Base-by-base conservation (phyloP, 257 asterid species). In the Solanum ahanhuiri region DNA sequence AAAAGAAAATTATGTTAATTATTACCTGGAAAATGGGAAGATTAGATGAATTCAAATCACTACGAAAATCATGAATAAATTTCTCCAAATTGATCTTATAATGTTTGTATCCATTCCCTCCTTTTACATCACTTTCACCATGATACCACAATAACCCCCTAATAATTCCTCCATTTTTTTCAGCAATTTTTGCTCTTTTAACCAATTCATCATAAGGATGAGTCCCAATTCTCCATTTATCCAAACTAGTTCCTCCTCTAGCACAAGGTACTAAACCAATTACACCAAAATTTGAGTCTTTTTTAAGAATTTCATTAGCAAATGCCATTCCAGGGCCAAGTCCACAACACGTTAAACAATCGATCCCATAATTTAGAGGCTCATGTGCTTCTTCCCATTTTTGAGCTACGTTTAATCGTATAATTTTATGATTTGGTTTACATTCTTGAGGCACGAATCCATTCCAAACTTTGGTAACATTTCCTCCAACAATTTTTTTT, bases 311-410 rank as follows among this genome's bases (percentile, higher is more conserved):
- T 9, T 85, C 31, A 66, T 90, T 91, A 2, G 92, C 92, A 85
- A 92, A 92, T 12, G 88, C 88, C 88, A 90, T 90, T 33, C 95
- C 95, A 25, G 91, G 89, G 2, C 95, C 93, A 34, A 92, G 70
- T 18, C 95, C 95, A 85, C 89, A 88, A 0, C 89, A 82, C 43
- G 87, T 82, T 41, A 84, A 64, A 10, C 39, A 17, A 54, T 90
- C 91, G 3, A 89, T 85, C 7, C 89, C 91, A 17, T 14, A 30
- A 70, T 90, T 91, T 22, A 91, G 91, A 2, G 94, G 94, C 72
- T 92, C 95, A 0, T 69, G 84, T 9, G 94, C 95, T 82, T 39
- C 86, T 51, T 90, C 93, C 88, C 91, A 84, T 51, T 37, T 25
- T 2, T 66, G 66, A 25, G 51, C 70, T 18, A 63, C 82, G 45